Conservation (phyloP, 1,139 yeast species). For the Debaryomycetaceae sp. region DNA sequence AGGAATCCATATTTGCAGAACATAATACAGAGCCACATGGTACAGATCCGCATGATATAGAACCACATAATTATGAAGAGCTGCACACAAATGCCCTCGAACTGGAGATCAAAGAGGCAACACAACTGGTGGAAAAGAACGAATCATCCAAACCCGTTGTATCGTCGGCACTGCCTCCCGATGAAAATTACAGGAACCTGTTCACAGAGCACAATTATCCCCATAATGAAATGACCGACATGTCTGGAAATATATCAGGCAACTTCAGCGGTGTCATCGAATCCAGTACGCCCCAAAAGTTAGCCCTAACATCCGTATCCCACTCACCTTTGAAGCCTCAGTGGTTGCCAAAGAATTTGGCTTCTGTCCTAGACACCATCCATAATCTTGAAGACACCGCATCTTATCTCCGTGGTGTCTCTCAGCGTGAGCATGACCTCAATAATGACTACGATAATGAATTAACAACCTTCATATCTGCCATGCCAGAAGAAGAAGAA, state of each 20-base stretch:
- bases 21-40: neutral
- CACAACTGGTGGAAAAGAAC: too few species aligned
- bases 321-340: constrained; percentile 1
- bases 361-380: constrained; percentile 20
- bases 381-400: constrained; percentile 38
- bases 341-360: constrained; percentile 20
- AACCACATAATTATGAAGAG: too few species aligned
- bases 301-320: neutral
- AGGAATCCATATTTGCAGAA: neutral
- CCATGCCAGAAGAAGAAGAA: constrained; percentile 68
- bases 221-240: neutral
- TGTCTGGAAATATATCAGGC: constrained; percentile 6
- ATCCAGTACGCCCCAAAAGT: constrained; percentile 19
- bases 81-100: too few species aligned
- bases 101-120: too few species aligned
- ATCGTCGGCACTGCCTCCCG: neutral
- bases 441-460: constrained; percentile 62
- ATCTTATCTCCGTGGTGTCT: constrained; percentile 24
- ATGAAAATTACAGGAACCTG: neutral
- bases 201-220: neutral
- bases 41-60: neutral
- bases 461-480: constrained; percentile 57
- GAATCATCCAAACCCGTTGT: neutral
- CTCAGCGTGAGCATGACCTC: constrained; percentile 27
- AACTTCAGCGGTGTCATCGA: constrained; percentile 11